Evolutionary conservation across 2,329 filamentous ascomycete genomes (phyloP), one percentile per base, ranked within the genome.

Genomic region (Tolypocladium guangdongense): DNA sequence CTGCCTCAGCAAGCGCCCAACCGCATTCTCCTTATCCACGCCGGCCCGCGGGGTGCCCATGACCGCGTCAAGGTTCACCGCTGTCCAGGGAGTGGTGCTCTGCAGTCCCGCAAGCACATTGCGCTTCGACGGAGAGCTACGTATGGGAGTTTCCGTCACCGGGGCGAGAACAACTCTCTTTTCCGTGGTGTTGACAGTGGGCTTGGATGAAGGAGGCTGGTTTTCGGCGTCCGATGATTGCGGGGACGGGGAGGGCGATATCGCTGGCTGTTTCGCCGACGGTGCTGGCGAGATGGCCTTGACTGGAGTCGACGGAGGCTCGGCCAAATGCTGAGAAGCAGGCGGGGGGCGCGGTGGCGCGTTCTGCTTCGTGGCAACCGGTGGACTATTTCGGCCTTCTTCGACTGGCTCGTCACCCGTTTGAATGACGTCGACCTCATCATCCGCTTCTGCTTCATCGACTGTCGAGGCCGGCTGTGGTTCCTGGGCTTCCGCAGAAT

Each of bases 161-260:
- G 74, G 69, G 2, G 71, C 72, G 7, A 83, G 69, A 0, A 73
- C 72, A 27, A 78, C 66, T 7, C 76, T 73, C 63, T 76, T 78
- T 49, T 69, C 60, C 56, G 69, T 64, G 56, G 71, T 51, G 59
- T 71, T 75, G 51, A 73, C 74, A 3, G 77, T 73, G 1, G 78
- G 80, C 52, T 76, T 80, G 6, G 83, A 83, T 1, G 86, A 87
- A 0, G 88, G 88, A 1, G 87, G 87, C 49, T 81, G 83, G 60
- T 92, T 92, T 66, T 93, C 88, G 0, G 86, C 86, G 64, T 93
- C 86, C 0, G 88, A 91, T 1, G 87, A 86, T 60, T 89, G 87
- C 0, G 84, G 84, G 1, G 87, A 87, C 20, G 79, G 78, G 0
- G 85, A 87, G 0, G 83, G 84, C 0, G 81, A 82, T 7, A 80